Conservation (phyloP, 2,329 filamentous ascomycete genomes). For the Pseudopithomyces maydicus region DNA sequence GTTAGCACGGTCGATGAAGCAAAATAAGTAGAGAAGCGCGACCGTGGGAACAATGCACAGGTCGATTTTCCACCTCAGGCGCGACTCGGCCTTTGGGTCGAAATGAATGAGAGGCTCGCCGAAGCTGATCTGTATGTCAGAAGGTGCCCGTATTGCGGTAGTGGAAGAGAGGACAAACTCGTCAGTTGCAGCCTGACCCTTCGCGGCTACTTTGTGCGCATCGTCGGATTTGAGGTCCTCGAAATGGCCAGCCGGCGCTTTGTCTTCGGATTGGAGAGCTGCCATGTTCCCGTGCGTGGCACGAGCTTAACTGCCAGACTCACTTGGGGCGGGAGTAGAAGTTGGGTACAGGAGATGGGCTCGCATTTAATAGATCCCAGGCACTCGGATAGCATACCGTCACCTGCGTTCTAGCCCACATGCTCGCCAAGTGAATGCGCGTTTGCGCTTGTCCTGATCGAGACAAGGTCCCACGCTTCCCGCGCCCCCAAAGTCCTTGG, state of each 20-base stretch:
- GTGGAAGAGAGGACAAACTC: constrained; percentile 18
- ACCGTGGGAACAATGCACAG: constrained; percentile 69
- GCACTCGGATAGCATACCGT: neutral
- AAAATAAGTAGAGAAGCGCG: constrained; percentile 70
- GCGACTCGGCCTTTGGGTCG: constrained; percentile 62
- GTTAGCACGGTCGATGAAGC: constrained; percentile 76
- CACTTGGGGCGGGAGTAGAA: too few relatives aligned
- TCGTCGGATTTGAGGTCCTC: constrained; percentile 34
- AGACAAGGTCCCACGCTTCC: neutral
- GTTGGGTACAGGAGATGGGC: neutral
- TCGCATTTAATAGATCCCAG: neutral
- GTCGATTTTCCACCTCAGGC: constrained; percentile 68
- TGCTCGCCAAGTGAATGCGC: neutral
- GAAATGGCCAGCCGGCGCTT: constrained; percentile 24
- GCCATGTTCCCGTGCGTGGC: constrained; percentile 1
- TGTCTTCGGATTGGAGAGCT: constrained; percentile 15
- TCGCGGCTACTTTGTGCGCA: constrained; percentile 31
- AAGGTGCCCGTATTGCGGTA: neutral
- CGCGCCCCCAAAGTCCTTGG: neutral
- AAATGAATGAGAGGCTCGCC: constrained; percentile 47
- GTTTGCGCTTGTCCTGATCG: neutral
- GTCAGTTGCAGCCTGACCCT: constrained; percentile 38
- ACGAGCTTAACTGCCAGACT: neutral
- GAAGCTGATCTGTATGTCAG: constrained; percentile 28
- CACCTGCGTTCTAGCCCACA: neutral